Evolutionary conservation across 495 filamentous ascomycete species (phyloP), one percentile per base, ranked within the genome.

Genomic region (Aspergillus campestris): DNA sequence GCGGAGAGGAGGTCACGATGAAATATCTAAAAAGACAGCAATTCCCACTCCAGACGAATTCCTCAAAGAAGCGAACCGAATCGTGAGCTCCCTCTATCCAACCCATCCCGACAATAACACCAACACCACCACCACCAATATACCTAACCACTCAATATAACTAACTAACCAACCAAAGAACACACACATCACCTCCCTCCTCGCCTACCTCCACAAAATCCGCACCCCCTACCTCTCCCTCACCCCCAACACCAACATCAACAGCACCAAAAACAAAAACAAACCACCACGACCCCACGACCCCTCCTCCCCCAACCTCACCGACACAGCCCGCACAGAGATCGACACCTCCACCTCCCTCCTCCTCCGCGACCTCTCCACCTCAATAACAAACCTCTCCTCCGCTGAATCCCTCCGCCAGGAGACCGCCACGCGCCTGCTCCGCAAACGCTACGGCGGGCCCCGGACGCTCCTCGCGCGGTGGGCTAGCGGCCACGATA

Each of bases 31-130:
- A 15, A 2, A 45, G 24, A 61, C 62, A 39, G 57, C 74, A 6
- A 62, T 66, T 34, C 72, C 78, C 48, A 72, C 67, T 31, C 70
- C 86, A 40, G 88, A 96, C 60, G 86, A 87, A 66, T 98, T 97
- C 61, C 74, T 98, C 30, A 90, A 92, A 65, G 94, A 97, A 70
- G 92, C 92, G 38, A 88, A 95, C 66, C 78, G 82, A 65, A 98
- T 98, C 55, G 92, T 94, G 67, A 58, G 80, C 57, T 41, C 15
- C 47, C 38, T 44, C 33, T 48, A 45, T 18, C 40, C 43, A 42
- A 47, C 38, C 38, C 30, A 32, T 38, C 8, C 33, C 39, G 34
- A 40, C 40, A 40, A 27, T n/a, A 29, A 1, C 7, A 34, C 8
- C 18, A 30, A 49, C 24, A 36, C 41, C 37, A 31, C 36, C 12